Percentiles rank a stretch among this genome's conserved stretches.
Evolutionary conservation across 2,329 filamentous ascomycete genomes (phyloP).

Genomic region (Beauveria asiatica): DNA sequence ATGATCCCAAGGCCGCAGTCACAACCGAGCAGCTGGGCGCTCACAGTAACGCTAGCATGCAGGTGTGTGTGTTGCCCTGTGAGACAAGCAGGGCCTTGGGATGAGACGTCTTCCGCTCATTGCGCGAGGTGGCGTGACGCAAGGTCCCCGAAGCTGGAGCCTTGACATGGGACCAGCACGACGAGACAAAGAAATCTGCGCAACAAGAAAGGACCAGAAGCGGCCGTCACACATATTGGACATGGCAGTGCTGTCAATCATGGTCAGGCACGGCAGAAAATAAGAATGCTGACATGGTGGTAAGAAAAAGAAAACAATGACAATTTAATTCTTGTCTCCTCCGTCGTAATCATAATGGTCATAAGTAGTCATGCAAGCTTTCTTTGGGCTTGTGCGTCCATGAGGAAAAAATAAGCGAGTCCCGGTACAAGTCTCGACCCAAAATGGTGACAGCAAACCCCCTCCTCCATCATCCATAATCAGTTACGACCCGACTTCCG

Average conservation of each 20-base stretch:
- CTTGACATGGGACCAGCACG: background rate
- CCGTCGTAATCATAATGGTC: background rate
- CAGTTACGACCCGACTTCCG: background rate
- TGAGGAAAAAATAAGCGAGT: background rate
- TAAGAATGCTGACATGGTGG: background rate
- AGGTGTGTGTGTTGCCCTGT: background rate
- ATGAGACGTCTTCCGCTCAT: background rate
- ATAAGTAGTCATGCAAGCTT: background rate
- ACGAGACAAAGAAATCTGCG: background rate
- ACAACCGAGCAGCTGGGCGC: background rate
- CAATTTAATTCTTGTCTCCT: conserved; percentile 3
- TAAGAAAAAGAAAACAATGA: background rate
- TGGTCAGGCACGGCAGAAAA: background rate
- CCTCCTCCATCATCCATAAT: background rate
- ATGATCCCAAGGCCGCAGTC: background rate
- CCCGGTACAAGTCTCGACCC: background rate
- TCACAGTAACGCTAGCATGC: background rate
- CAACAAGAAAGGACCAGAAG: background rate
- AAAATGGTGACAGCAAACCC: background rate
- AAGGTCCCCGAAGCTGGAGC: background rate
- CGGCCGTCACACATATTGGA: background rate
- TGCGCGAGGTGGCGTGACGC: background rate
- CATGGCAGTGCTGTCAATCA: background rate
- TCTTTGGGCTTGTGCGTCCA: background rate
- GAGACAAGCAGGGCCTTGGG: background rate